Percentiles rank a stretch among this genome's conserved stretches.
These are phyloP conservation scores for Saturnispora silvae DNA, from an alignment of 805 yeast species.

Conservation along the genomic window DNA sequence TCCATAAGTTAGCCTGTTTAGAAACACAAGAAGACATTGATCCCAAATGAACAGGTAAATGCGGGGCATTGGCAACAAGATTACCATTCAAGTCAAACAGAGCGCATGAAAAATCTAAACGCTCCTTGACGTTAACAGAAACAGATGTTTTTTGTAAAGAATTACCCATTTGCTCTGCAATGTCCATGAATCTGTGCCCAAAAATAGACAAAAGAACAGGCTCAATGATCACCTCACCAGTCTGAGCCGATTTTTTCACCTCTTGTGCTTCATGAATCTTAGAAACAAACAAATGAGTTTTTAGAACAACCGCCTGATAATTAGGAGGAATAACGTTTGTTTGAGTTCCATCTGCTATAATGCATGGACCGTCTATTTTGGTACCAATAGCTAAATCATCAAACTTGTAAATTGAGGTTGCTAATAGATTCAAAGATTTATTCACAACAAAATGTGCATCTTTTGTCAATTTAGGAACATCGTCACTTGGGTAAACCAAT, in stretches of 20 bases:
- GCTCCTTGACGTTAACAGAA: constrained; percentile 73
- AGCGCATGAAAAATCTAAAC: constrained; percentile 80
- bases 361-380: constrained; percentile 56
- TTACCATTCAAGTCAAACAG: constrained; percentile 68
- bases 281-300: constrained; percentile 41
- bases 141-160: constrained; percentile 73
- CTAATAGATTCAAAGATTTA: constrained; percentile 25
- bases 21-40: constrained; percentile 76
- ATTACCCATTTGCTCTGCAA: constrained; percentile 84
- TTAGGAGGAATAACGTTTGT: constrained; percentile 64
- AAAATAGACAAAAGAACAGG: constrained; percentile 69
- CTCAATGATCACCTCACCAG: constrained; percentile 32
- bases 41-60: constrained; percentile 78
- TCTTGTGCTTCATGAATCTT: constrained; percentile 15
- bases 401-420: constrained; percentile 46
- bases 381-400: constrained; percentile 46
- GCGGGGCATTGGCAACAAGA: constrained; percentile 81
- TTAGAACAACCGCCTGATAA: constrained; percentile 43
- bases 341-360: constrained; percentile 72
- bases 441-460: constrained; percentile 48
- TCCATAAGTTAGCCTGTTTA: constrained; percentile 57
- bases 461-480: constrained; percentile 28
- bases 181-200: constrained; percentile 79
- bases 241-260: background rate
- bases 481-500: constrained; percentile 17